phyloP scores from a whole-genome alignment of 345 rosid genomes.

The Salix koriyanagi region DNA sequence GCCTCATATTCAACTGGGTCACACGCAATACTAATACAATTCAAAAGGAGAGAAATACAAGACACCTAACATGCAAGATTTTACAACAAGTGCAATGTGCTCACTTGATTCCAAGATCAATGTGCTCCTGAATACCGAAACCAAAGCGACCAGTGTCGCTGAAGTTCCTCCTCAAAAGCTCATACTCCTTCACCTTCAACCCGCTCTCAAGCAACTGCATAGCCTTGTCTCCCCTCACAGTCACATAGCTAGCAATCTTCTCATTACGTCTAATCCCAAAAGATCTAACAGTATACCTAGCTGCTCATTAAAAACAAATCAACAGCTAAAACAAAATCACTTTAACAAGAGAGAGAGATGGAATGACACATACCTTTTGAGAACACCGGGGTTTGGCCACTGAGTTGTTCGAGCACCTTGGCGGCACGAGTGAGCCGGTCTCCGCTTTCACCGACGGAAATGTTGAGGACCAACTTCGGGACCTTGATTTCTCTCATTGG shows the following conservation, averaged over 20 bases:
- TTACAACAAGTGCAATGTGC: background rate
- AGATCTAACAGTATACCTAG: constrained; percentile 95
- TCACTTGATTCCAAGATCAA: constrained; percentile 95
- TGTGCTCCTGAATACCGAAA: constrained; percentile 96
- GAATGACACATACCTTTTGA: constrained; percentile 50
- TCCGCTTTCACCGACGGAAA: constrained; percentile 87
- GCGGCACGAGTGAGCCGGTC: constrained; percentile 90
- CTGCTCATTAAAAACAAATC: constrained; percentile 27
- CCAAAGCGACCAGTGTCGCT: constrained; percentile 97
- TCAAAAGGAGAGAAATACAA: no score
- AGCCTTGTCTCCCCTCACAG: constrained; percentile 96
- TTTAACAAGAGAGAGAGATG: no score
- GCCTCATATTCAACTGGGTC: no score
- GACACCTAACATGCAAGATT: no score
- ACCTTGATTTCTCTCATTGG: constrained; percentile 95
- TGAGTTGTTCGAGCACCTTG: constrained; percentile 87
- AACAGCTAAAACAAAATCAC: no score
- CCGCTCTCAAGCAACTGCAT: constrained; percentile 98
- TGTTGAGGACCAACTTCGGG: constrained; percentile 79
- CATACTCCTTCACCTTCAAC: constrained; percentile 92
- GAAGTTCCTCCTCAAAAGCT: constrained; percentile 84
- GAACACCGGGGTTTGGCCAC: constrained; percentile 82
- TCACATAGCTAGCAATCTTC: constrained; percentile 93
- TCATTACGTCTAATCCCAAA: constrained; percentile 95
- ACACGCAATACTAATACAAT: no score